Conservation (phyloP, 331 rosid species). For the Quercus phellos region DNA sequence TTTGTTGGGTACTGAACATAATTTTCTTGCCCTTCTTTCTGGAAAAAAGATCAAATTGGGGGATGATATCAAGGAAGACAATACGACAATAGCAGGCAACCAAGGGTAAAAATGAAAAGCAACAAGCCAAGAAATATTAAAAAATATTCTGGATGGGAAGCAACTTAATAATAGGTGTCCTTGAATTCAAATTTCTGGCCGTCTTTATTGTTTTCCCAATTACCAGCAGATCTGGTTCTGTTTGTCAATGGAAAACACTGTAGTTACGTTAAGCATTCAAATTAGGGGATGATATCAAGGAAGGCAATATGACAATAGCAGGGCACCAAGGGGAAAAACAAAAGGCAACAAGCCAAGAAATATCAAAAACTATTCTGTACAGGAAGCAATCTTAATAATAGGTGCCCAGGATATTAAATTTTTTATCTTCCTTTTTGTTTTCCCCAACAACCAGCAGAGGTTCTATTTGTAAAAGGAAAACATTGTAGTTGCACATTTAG, state of each 20-base stretch:
- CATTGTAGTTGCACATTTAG: slow-evolving; percentile 2
- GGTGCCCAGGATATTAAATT: too few species aligned
- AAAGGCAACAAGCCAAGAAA: background rate
- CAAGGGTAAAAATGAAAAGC: background rate
- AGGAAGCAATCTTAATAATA: background rate
- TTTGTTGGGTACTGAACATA: too few species aligned
- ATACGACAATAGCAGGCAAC: background rate
- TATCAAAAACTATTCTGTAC: background rate
- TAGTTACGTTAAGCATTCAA: background rate
- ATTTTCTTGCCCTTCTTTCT: too few species aligned
- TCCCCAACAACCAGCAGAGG: too few species aligned
- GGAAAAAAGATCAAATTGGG: too few species aligned
- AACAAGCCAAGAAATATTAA: background rate
- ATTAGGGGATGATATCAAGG: too few species aligned
- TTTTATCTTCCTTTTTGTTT: too few species aligned
- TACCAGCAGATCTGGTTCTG: background rate
- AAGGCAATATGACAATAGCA: too few species aligned
- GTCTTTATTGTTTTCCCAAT: too few species aligned
- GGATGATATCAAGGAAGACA: too few species aligned
- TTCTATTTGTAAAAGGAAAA: background rate
- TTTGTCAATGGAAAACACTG: background rate
- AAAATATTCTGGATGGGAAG: background rate
- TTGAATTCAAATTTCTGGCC: too few species aligned
- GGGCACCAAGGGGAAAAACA: background rate
- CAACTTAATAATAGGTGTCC: background rate